Evolutionary conservation across 2,329 filamentous ascomycete species (phyloP), one percentile per base, ranked within the genome.

Genomic region (Fusarium sublunatum): DNA sequence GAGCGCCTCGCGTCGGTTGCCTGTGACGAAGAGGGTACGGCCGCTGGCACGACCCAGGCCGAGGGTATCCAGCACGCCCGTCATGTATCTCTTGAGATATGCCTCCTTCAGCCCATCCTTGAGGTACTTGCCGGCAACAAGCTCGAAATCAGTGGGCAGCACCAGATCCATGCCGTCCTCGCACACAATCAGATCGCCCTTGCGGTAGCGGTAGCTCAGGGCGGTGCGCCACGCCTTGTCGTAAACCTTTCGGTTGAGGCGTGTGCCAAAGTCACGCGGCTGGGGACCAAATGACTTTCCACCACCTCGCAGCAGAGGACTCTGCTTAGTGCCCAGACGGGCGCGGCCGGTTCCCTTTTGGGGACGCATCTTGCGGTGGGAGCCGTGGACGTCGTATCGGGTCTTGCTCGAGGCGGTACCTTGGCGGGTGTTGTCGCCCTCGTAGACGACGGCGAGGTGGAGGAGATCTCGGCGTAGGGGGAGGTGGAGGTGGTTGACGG

Each of bases 221-320:
- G 95, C 95, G 39, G 91, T 98, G 74, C 95, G 88, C 92, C 92
- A 98, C 9, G 95, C 95, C 70, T 96, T 84, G 78, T 98, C 93
- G 80, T 99, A 99, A 43, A 97, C 87, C 81, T 98, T 98, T 74
- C 85, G 85, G 70, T 90, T 93, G 52, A 99, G 82, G 13, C 85
- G 85, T 22, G 93, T 96, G 58, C 87, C 86, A 74, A 99, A 99
- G 79, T 98, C 92, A 75, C 95, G 86, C 25, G 93, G 93, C 70
- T 93, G 89, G 26, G 95, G 95, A n/a, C 95, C 95, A 72, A 93
- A 92, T 1, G 88, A 82, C 70, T 96, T 94, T 77, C 93, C 94
- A 77, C 95, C 95, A 65, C 95, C 95, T 61, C 84, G 84, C 38
- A 92, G 79, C 76, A 96, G 86, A 3, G 95, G 95, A 41, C 88